Percentiles rank a stretch among this genome's conserved stretches.
phyloP scores from a whole-genome alignment of 1,139 yeast genomes.

The Groenewaldozyma sp. region DNA sequence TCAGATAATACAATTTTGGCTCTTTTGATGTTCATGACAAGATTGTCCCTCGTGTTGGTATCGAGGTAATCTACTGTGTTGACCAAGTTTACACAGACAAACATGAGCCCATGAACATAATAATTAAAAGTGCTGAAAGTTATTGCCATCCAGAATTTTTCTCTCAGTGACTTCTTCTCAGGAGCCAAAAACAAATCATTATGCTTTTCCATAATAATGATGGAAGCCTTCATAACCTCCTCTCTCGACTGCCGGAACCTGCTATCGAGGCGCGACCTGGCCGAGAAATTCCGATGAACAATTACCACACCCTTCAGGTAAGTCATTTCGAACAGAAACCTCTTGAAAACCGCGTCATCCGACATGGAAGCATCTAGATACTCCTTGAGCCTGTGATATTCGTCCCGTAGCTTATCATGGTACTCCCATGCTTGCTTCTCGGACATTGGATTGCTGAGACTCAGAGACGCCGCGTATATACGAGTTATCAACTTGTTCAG shows the following conservation, averaged over 20 bases:
- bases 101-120: constrained; percentile 20
- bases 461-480: constrained; percentile 12
- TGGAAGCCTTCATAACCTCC: constrained; percentile 23
- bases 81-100: constrained; percentile 17
- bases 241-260: constrained; percentile 20
- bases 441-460: constrained; percentile 13
- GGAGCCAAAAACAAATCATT: constrained; percentile 25
- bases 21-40: constrained; percentile 2
- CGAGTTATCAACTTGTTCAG: constrained; percentile 14
- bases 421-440: constrained; percentile 18
- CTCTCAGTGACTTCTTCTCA: constrained; percentile 17
- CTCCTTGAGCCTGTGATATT: constrained; percentile 14
- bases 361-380: constrained; percentile 13
- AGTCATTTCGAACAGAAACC: constrained; percentile 26
- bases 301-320: constrained; percentile 24
- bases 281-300: constrained; percentile 26
- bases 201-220: constrained; percentile 21
- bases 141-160: constrained; percentile 18
- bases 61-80: constrained; percentile 16
- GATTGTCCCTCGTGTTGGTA: constrained; percentile 15
- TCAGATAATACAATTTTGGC: constrained; percentile 1
- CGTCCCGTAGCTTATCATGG: constrained; percentile 20
- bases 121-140: constrained; percentile 14
- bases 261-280: constrained; percentile 12
- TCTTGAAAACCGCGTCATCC: constrained; percentile 23